phyloP scores from a whole-genome alignment of 192 early-diverging fungal species.

The Endogone sp. region DNA sequence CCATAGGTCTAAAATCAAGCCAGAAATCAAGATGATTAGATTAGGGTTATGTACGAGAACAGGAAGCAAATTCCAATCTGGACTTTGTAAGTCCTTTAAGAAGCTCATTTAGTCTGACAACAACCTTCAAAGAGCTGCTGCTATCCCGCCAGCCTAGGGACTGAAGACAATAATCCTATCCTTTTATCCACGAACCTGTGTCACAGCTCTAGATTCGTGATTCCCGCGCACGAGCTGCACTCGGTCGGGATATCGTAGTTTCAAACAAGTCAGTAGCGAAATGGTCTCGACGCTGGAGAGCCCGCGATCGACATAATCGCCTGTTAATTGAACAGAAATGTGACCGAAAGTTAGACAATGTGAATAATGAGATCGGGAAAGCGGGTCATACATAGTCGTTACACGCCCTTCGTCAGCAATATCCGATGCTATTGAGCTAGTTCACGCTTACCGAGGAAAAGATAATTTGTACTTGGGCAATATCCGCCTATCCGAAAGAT shows the following conservation, averaged over 20 bases:
- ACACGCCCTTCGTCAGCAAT: conserved; percentile 1
- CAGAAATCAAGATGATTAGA: neutral
- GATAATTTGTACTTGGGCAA: conserved; percentile 80
- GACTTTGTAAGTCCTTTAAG: neutral
- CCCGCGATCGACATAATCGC: conserved; percentile 88
- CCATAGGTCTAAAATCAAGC: conserved; percentile 90
- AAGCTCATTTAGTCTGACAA: too few relatives aligned
- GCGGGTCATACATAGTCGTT: conserved; percentile 7
- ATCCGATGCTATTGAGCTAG: too few relatives aligned
- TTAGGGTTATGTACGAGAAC: neutral
- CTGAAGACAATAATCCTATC: neutral
- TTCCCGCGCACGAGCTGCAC: conserved; percentile 90
- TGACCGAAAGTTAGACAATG: neutral
- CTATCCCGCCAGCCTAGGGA: too few relatives aligned
- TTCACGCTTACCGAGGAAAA: conserved; percentile 69
- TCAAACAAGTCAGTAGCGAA: conserved; percentile 79
- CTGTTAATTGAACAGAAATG: conserved; percentile 28
- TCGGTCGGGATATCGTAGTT: conserved; percentile 85
- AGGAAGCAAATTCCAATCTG: neutral
- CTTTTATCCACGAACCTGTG: conserved; percentile 55
- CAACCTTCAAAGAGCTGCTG: too few relatives aligned
- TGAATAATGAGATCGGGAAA: neutral
- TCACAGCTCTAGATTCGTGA: conserved; percentile 92
- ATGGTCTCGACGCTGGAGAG: conserved; percentile 91
- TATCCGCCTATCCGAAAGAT: conserved; percentile 83